These are phyloP conservation scores for Leishmania braziliensis DNA, from an alignment of 208 protist genomes.

Conservation along the genomic window DNA sequence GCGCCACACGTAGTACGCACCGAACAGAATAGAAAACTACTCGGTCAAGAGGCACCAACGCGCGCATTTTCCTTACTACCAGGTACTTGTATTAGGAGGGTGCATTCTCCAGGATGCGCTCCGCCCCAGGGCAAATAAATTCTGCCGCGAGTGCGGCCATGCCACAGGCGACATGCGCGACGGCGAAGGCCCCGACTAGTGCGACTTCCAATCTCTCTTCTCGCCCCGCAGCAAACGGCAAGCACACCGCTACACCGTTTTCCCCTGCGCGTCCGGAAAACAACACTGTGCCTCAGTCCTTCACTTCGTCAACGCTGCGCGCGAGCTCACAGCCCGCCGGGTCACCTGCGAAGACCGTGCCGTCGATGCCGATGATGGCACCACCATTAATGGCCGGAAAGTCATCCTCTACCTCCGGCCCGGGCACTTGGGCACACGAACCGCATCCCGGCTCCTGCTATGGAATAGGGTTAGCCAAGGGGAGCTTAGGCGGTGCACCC, in stretches of 20 bases:
- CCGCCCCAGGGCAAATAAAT: background rate
- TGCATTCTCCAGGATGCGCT: background rate
- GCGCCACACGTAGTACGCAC: background rate
- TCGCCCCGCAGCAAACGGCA: background rate
- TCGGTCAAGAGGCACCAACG: background rate
- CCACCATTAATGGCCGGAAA: background rate
- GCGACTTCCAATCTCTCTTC: slow-evolving; percentile 7
- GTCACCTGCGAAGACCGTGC: background rate
- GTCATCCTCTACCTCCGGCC: background rate
- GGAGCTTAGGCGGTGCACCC: slow-evolving; percentile 1
- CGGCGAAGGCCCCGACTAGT: background rate
- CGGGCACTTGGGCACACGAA: background rate
- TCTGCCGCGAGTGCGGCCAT: background rate
- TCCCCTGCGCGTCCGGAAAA: background rate
- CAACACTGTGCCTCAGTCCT: background rate
- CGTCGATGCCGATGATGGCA: background rate
- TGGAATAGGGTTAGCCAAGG: slow-evolving; percentile 7
- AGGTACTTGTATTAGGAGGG: background rate
- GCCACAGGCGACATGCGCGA: background rate
- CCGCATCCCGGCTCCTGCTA: slow-evolving; percentile 15
- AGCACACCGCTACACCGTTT: background rate
- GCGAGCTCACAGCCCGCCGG: background rate
- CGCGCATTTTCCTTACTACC: background rate
- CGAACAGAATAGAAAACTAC: background rate
- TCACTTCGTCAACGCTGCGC: slow-evolving; percentile 6